These are phyloP conservation scores for Sphagnum fallax DNA, from an alignment of 228 moss, liverwort and hornwort species.

Conservation along the genomic window DNA sequence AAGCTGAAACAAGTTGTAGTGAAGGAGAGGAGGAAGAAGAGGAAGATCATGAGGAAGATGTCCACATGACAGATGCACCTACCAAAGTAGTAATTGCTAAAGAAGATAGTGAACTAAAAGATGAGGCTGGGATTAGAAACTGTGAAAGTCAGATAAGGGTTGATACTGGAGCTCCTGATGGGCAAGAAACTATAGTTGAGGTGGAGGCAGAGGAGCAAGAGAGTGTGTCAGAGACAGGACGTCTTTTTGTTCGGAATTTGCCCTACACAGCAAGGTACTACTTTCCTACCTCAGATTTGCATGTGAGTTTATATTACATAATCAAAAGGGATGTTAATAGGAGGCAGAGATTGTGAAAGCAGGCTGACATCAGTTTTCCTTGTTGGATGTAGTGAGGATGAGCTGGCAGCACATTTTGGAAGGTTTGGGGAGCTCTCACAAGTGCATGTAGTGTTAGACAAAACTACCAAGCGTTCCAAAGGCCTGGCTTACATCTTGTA, in stretches of 20 bases:
- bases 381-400: conserved; percentile 69
- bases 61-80: neutral
- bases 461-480: conserved; percentile 80
- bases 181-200: conserved; percentile 15
- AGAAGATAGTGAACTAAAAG: neutral
- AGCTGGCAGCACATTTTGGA: conserved; percentile 75
- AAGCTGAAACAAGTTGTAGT: conserved; percentile 1
- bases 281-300: neutral
- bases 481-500: conserved; percentile 85
- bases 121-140: conserved; percentile 11
- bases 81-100: neutral
- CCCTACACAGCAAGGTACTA: conserved; percentile 79
- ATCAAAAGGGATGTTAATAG: too few species aligned
- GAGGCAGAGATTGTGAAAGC: too few species aligned
- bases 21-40: conserved; percentile 7
- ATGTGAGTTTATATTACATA: neutral
- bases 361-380: neutral
- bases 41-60: conserved; percentile 10
- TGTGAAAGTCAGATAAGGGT: conserved; percentile 2
- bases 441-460: conserved; percentile 92
- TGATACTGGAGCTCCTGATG: conserved; percentile 8
- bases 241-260: conserved; percentile 90
- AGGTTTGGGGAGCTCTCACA: conserved; percentile 81
- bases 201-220: conserved; percentile 71
- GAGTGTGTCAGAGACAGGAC: conserved; percentile 85